A percentile compares a stretch with the other conserved stretches of the same genome.
These are phyloP conservation scores for Leishmania turanica DNA, from an alignment of 208 protist genomes.

Conservation along the genomic window DNA sequence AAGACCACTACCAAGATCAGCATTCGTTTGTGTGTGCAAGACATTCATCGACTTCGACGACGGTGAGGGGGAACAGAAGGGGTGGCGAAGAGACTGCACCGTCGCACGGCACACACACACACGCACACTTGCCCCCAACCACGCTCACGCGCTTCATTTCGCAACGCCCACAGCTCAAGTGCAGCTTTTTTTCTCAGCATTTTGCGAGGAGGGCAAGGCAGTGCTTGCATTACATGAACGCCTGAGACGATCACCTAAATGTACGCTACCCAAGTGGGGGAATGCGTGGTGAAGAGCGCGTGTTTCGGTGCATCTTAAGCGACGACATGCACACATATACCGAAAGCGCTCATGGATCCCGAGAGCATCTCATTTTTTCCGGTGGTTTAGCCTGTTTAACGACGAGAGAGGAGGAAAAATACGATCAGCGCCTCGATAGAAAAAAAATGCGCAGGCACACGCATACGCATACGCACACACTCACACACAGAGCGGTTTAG, in stretches of 20 bases:
- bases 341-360: neutral
- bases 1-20: neutral
- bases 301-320: neutral
- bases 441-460: neutral
- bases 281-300: neutral
- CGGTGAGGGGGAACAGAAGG: neutral
- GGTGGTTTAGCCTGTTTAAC: neutral
- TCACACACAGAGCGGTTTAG: constrained; percentile 2
- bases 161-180: neutral
- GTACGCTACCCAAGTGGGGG: too few species aligned
- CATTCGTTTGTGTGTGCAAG: neutral
- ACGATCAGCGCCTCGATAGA: neutral
- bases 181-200: neutral
- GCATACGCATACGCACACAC: neutral
- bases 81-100: neutral
- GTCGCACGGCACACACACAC: neutral
- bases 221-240: neutral
- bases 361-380: neutral
- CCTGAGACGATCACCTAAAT: neutral
- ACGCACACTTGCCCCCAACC: neutral
- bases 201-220: neutral
- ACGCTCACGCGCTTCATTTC: neutral
- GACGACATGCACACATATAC: neutral
- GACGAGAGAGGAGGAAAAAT: neutral
- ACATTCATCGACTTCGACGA: neutral